These are phyloP conservation scores for Calonectria pseudoreteaudii DNA, from an alignment of 2,329 filamentous ascomycete genomes.

Conservation along the genomic window DNA sequence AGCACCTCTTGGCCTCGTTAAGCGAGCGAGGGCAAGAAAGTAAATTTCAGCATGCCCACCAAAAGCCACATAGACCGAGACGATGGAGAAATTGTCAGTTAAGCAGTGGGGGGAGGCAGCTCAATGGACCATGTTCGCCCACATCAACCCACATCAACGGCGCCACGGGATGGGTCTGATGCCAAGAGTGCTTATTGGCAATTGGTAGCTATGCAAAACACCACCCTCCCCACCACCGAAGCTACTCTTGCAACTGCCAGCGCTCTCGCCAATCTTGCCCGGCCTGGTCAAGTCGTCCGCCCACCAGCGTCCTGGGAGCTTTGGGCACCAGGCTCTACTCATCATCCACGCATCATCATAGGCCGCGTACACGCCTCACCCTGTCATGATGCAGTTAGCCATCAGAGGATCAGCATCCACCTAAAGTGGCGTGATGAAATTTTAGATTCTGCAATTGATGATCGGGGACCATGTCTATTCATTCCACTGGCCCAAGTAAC, in stretches of 20 bases:
- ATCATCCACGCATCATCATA: background rate
- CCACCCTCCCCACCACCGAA: background rate
- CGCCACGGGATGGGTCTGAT: background rate
- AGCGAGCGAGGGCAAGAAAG: background rate
- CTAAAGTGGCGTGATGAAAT: background rate
- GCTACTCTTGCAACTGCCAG: background rate
- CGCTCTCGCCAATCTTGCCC: background rate
- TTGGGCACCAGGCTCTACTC: background rate
- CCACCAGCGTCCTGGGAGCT: background rate
- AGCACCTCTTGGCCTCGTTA: background rate
- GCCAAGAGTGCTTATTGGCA: conserved; percentile 1
- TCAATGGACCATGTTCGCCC: background rate
- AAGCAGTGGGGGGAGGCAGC: background rate
- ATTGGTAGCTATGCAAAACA: background rate
- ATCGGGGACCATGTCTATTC: background rate
- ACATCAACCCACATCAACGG: background rate
- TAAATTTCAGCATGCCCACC: background rate
- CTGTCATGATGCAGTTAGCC: background rate
- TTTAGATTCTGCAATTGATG: background rate
- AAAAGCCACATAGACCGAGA: background rate
- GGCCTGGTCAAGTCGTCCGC: background rate
- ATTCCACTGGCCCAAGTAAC: background rate
- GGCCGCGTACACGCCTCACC: too few relatives aligned
- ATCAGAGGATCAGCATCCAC: background rate
- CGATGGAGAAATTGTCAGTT: background rate